Evolutionary conservation across 1,139 yeast species (phyloP).

Genomic region (Eremothecium cymbalariae): DNA sequence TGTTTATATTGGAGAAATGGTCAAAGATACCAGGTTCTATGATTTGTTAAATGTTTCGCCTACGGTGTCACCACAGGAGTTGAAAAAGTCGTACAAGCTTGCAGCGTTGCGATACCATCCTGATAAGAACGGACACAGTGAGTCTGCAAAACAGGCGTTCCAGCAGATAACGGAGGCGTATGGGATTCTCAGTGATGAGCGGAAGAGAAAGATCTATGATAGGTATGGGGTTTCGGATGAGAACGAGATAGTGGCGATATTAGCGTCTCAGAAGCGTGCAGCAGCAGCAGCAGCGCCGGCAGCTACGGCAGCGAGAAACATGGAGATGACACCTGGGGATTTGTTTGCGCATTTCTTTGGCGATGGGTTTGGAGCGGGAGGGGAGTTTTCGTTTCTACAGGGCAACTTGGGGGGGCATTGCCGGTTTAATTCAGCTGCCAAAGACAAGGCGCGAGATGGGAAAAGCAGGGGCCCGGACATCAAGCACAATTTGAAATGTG

Average conservation of each 20-base stretch:
- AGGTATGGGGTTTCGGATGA: conserved; percentile 47
- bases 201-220: conserved; percentile 50
- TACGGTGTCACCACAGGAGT: conserved; percentile 36
- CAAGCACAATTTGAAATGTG: conserved; percentile 39
- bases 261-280: conserved; percentile 23
- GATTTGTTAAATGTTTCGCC: conserved; percentile 31
- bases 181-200: conserved; percentile 46
- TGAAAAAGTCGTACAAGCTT: conserved; percentile 55
- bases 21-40: conserved; percentile 18
- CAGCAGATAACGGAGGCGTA: conserved; percentile 55
- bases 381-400: conserved; percentile 5
- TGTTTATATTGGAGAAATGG: conserved; percentile 12
- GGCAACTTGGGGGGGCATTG: conserved; percentile 1
- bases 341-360: conserved; percentile 35
- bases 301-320: conserved; percentile 9
- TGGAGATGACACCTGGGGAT: conserved; percentile 31
- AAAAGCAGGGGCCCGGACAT: conserved; percentile 38
- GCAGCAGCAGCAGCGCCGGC: conserved; percentile 13
- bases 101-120: conserved; percentile 60
- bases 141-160: conserved; percentile 49
- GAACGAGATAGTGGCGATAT: conserved; percentile 14
- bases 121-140: conserved; percentile 48
- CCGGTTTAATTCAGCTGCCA: too few relatives aligned
- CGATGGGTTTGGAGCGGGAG: conserved; percentile 14
- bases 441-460: conserved; percentile 1